Base-by-base conservation (phyloP, 192 early-diverging fungal genomes). In the Backusella tarrabulga region DNA sequence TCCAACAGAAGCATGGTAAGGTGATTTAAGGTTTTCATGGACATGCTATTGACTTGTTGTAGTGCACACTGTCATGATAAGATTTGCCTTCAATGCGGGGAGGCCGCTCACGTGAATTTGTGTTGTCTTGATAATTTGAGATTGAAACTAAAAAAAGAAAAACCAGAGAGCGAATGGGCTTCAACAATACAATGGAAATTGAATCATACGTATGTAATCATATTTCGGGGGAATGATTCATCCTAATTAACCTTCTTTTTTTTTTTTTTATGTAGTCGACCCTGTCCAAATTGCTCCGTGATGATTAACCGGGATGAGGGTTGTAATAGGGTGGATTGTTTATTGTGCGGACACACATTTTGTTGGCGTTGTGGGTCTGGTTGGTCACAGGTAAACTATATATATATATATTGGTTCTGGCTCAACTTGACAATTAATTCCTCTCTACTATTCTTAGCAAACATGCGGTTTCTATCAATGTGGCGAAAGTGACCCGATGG, bases 231-330 rank as follows among this genome's bases (percentile, higher is more conserved):
- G 23, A 60, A 60, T 60, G 23, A 60, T 60, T 60, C 21, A 26
- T 60, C 56, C 56, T 60, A 26, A 60, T 60, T 60, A 60, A 71
- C 21, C 34, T 23, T 7, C 34, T 38, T 21, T 34, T 50, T 67
- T 68, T 7, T 67, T 52, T 23, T 17, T 75, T 3, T 32, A 32
- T 32, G 3, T 32, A 84, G 87, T 23, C 90, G 87, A 38, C 83
- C 85, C 21, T 92, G 91, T 71, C 91, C 91, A 6, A 86, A 88
- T 54, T 92, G 91, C 74, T 89, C 83, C 15, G 85, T 90, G 23
- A 54, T 91, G 76, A 92, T 92, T 54, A 86, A 89, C 50, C 83
- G 91, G 38, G 91, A 92, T 68, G 91, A 92, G 79, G 91, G 91
- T 12, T 92, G 91, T 74, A 90, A 92, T 73, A 91, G 90, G 75